These are phyloP conservation scores for Cordyceps cicadae DNA, from an alignment of 2,329 filamentous ascomycete genomes.

Conservation along the genomic window DNA sequence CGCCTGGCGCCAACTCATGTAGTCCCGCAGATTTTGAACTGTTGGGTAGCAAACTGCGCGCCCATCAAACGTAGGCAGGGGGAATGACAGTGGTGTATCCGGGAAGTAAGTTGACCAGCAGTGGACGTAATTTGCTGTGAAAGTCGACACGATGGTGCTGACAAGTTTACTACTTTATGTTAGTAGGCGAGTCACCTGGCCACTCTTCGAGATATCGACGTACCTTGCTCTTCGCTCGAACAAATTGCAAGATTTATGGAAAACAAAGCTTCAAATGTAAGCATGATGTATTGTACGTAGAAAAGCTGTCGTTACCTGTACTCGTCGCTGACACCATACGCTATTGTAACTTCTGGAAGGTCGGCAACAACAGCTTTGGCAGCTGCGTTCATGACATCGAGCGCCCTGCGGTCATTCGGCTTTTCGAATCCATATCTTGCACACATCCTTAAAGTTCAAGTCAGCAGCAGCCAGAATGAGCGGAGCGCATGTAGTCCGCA, in stretches of 20 bases:
- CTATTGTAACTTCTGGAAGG: conserved; percentile 75
- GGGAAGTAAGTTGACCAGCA: conserved; percentile 73
- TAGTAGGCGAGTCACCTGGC: background rate
- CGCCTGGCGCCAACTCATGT: conserved; percentile 93
- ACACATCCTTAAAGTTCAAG: conserved; percentile 53
- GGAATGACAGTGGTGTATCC: conserved; percentile 58
- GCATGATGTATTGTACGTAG: no score
- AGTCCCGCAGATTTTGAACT: conserved; percentile 76
- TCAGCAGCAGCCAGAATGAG: background rate
- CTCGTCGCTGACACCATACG: conserved; percentile 92
- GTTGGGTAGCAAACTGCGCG: conserved; percentile 85
- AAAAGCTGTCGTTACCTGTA: conserved; percentile 52
- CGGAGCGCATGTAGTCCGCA: conserved; percentile 29
- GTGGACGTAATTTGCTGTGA: conserved; percentile 83
- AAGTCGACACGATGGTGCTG: conserved; percentile 84
- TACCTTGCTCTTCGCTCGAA: conserved; percentile 81
- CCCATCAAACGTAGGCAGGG: conserved; percentile 86
- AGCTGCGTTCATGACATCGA: conserved; percentile 90
- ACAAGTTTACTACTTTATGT: conserved; percentile 65
- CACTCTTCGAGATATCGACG: conserved; percentile 16
- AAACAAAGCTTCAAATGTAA: conserved; percentile 59
- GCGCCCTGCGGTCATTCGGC: conserved; percentile 79
- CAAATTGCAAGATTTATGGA: conserved; percentile 71
- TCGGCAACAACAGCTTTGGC: conserved; percentile 79
- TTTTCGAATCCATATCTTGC: conserved; percentile 79